Conservation (phyloP, 2,329 filamentous ascomycete species). For the Penicillium rolfsii region DNA sequence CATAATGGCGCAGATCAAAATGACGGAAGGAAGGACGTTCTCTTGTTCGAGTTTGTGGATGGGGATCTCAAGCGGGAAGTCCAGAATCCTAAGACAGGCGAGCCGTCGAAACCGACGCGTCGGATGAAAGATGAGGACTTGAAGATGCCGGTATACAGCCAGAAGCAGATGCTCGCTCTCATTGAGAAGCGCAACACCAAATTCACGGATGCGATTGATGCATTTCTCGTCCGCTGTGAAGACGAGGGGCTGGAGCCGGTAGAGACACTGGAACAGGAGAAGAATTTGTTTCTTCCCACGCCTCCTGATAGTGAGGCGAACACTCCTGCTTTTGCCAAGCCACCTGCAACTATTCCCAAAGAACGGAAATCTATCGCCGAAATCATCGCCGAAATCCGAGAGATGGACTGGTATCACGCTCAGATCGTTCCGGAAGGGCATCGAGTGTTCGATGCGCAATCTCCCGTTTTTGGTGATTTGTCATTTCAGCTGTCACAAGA, state of each 20-base stretch:
- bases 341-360: conserved; percentile 74
- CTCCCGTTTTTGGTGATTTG: conserved; percentile 78
- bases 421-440: conserved; percentile 95
- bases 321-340: conserved; percentile 49
- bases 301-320: conserved; percentile 50
- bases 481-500: conserved; percentile 85
- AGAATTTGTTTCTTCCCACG: conserved; percentile 64
- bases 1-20: conserved; percentile 39
- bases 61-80: conserved; percentile 86
- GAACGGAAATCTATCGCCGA: conserved; percentile 80
- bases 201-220: conserved; percentile 75
- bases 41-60: conserved; percentile 92
- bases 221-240: conserved; percentile 75
- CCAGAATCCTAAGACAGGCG: conserved; percentile 70
- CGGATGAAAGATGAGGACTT: conserved; percentile 76
- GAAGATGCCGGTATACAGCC: conserved; percentile 89
- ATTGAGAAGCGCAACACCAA: conserved; percentile 89
- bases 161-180: conserved; percentile 84
- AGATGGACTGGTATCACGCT: conserved; percentile 81
- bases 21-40: conserved; percentile 61
- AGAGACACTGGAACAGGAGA: conserved; percentile 62
- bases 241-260: conserved; percentile 67
- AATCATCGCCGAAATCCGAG: conserved; percentile 82
- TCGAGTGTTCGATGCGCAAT: conserved; percentile 84
- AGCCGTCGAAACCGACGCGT: conserved; percentile 68